Conservation (phyloP, 805 yeast species). For the Candida insectorum region DNA sequence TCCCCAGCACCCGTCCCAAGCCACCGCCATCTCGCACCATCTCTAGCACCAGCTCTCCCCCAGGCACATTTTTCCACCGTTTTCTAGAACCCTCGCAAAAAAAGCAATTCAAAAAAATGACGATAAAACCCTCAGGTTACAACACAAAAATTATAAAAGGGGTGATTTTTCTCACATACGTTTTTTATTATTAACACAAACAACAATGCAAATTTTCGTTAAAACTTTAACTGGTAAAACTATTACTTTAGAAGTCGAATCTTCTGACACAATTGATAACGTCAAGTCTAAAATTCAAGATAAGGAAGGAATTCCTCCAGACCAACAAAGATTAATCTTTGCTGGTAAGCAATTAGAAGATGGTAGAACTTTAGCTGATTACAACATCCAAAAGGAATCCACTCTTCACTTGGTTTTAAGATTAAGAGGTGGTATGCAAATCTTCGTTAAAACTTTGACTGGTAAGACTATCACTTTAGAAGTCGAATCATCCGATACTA, state of each 20-base stretch:
- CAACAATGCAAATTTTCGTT: slow-evolving; percentile 70
- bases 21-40: too few relatives aligned
- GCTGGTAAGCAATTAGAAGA: slow-evolving; percentile 98
- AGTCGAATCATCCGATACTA: slow-evolving; percentile 96
- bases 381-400: slow-evolving; percentile 98
- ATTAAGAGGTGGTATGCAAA: slow-evolving; percentile 69
- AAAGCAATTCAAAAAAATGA: slow-evolving; percentile 8
- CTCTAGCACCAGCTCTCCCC: too few relatives aligned
- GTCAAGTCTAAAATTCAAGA: slow-evolving; percentile 96
- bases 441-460: slow-evolving; percentile 55
- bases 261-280: slow-evolving; percentile 95
- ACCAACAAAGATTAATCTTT: slow-evolving; percentile 94
- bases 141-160: slow-evolving; percentile 19
- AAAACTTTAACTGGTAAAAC: slow-evolving; percentile 62
- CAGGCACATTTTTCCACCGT: too few relatives aligned
- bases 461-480: slow-evolving; percentile 80
- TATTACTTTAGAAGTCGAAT: slow-evolving; percentile 91
- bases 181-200: slow-evolving; percentile 26
- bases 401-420: slow-evolving; percentile 94
- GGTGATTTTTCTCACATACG: slow-evolving; percentile 9
- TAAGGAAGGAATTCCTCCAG: slow-evolving; percentile 97
- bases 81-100: slow-evolving; percentile 2
- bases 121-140: slow-evolving; percentile 6
- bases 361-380: slow-evolving; percentile 94
- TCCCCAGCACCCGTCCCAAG: too few relatives aligned